phyloP scores from a whole-genome alignment of 768 basidiomycete genomes.

The Boletus rubescentipes region DNA sequence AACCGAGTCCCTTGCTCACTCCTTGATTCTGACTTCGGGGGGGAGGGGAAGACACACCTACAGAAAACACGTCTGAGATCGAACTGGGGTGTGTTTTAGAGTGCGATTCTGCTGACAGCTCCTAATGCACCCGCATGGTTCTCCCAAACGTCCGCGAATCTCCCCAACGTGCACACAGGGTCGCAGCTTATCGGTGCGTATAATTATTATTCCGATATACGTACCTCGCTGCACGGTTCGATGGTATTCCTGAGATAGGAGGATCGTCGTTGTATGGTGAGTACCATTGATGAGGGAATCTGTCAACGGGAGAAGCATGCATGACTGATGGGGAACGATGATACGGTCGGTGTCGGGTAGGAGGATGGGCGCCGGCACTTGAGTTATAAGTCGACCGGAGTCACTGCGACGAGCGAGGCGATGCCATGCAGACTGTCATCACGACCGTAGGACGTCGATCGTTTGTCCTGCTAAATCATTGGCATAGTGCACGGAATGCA shows the following conservation, averaged over 20 bases:
- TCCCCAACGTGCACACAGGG: background rate
- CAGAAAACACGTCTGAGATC: background rate
- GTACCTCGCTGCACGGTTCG: background rate
- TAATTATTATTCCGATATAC: background rate
- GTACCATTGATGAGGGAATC: background rate
- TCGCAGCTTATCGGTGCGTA: background rate
- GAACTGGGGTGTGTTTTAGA: background rate
- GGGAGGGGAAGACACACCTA: background rate
- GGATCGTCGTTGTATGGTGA: conserved; percentile 8
- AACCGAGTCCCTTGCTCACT: background rate
- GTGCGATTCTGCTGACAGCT: background rate
- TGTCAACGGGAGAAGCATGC: background rate
- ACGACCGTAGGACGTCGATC: background rate
- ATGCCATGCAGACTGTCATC: background rate
- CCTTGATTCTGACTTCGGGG: background rate
- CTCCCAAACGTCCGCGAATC: conserved; percentile 1
- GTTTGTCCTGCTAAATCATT: background rate
- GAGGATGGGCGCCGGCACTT: background rate
- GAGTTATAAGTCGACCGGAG: background rate
- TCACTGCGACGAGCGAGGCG: conserved; percentile 3
- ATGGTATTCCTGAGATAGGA: background rate
- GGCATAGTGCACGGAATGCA: background rate
- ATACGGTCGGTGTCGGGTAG: conserved; percentile 1
- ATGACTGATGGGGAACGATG: background rate
- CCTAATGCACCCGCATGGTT: background rate